Conservation (phyloP, 2,329 filamentous ascomycete genomes). For the Peltaster fructicola region DNA sequence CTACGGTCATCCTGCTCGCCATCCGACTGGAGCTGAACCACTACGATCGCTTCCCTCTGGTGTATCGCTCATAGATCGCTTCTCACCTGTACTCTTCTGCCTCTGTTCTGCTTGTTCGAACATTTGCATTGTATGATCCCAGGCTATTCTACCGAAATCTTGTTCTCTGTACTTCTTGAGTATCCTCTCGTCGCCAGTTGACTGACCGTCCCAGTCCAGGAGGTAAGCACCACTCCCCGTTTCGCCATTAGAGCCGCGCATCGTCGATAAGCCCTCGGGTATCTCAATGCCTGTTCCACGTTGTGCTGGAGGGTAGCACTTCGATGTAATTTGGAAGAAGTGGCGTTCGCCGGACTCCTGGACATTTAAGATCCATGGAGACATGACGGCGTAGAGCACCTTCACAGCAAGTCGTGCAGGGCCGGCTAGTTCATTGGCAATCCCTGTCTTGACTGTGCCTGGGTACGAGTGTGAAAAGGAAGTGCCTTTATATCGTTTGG, state of each 20-base stretch:
- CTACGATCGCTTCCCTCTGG: slow-evolving; percentile 11
- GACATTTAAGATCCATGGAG: slow-evolving; percentile 21
- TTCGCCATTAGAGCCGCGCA: slow-evolving; percentile 15
- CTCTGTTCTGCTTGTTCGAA: slow-evolving; percentile 15
- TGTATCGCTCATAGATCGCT: slow-evolving; percentile 12
- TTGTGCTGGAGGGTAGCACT: slow-evolving; percentile 15
- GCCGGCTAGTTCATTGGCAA: slow-evolving; percentile 21
- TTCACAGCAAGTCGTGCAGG: slow-evolving; percentile 17
- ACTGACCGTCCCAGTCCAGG: slow-evolving; percentile 21
- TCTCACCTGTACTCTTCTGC: slow-evolving; percentile 9
- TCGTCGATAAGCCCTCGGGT: slow-evolving; percentile 13
- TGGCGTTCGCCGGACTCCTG: slow-evolving; percentile 30
- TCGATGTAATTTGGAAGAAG: slow-evolving; percentile 23
- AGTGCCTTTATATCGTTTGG: slow-evolving; percentile 26
- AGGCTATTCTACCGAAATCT: slow-evolving; percentile 16
- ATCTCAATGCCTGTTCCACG: background rate
- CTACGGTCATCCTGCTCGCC: slow-evolving; percentile 14
- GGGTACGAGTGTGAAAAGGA: slow-evolving; percentile 34
- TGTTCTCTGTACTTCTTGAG: slow-evolving; percentile 16
- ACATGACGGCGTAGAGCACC: slow-evolving; percentile 20
- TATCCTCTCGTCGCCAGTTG: slow-evolving; percentile 17
- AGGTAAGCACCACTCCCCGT: slow-evolving; percentile 20
- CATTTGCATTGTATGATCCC: slow-evolving; percentile 20
- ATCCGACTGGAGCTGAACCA: slow-evolving; percentile 14
- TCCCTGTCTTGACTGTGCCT: slow-evolving; percentile 29